These are phyloP conservation scores for Daldinia caldariorum DNA, from an alignment of 495 filamentous ascomycete species.

Conservation along the genomic window DNA sequence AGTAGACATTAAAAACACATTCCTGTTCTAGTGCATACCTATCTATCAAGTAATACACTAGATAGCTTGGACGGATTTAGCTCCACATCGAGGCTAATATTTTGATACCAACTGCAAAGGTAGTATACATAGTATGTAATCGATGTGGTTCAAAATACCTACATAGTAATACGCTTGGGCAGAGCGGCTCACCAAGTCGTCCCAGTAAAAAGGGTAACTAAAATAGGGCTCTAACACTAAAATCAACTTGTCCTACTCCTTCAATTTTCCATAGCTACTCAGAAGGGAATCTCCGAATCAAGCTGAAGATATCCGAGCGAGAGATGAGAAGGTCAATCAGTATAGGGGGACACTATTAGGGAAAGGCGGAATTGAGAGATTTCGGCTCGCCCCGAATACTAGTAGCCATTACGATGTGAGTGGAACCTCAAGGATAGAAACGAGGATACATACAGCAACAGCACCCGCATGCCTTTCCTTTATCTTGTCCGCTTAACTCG, in stretches of 20 bases:
- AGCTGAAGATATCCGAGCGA: not conserved
- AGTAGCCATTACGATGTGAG: not conserved
- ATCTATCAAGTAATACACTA: slow-evolving; percentile 11
- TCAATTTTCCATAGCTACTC: slow-evolving; percentile 3
- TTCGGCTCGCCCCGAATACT: slow-evolving; percentile 23
- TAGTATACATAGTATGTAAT: slow-evolving; percentile 2
- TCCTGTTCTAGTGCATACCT: slow-evolving; percentile 21
- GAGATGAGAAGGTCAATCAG: slow-evolving; percentile 4
- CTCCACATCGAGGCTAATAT: slow-evolving; percentile 2
- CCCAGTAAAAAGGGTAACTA: not conserved
- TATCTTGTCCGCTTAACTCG: not conserved
- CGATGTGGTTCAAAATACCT: not conserved
- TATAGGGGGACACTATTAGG: slow-evolving; percentile 15
- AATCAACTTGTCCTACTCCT: not conserved
- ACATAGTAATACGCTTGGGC: not conserved
- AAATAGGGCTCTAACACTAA: slow-evolving; percentile 2
- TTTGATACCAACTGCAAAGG: not conserved
- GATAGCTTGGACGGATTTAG: not conserved
- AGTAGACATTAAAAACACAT: slow-evolving; percentile 15
- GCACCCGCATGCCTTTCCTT: not conserved
- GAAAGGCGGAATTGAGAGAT: slow-evolving; percentile 23
- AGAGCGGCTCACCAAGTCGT: not conserved
- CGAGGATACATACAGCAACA: slow-evolving; percentile 5
- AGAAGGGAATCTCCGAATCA: not conserved
- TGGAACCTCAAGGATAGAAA: slow-evolving; percentile 6